Evolutionary conservation across 1,139 yeast species (phyloP).

Genomic region (Hyphopichia burtonii): DNA sequence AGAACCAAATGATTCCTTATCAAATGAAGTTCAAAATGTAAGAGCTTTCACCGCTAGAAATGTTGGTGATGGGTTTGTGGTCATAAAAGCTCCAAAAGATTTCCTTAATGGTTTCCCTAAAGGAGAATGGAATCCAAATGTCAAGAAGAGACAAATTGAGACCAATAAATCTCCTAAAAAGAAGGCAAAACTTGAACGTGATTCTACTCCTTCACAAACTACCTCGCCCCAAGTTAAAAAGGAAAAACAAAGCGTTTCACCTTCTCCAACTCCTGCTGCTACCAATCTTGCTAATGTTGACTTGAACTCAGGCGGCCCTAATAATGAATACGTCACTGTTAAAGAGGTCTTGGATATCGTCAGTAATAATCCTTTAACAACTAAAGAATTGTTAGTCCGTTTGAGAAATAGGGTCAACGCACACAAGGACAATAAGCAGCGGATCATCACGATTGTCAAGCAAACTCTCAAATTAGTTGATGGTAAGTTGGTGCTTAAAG

Average conservation of each 20-base stretch:
- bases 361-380: constrained; percentile 59
- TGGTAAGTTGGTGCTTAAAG: constrained; percentile 63
- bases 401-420: constrained; percentile 64
- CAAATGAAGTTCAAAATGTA: constrained; percentile 13
- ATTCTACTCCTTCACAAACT: constrained; percentile 13
- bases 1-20: constrained; percentile 37
- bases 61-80: constrained; percentile 64
- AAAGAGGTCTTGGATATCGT: constrained; percentile 70
- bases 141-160: constrained; percentile 40
- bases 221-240: constrained; percentile 8
- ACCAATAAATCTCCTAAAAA: constrained; percentile 33
- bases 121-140: constrained; percentile 83
- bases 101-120: constrained; percentile 67
- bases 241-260: constrained; percentile 12
- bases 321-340: constrained; percentile 55
- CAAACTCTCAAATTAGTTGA: constrained; percentile 67
- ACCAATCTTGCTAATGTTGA: constrained; percentile 15
- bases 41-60: constrained; percentile 47
- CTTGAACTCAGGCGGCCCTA: constrained; percentile 40
- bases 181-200: constrained; percentile 35
- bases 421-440: constrained; percentile 67
- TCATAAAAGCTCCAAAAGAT: constrained; percentile 61
- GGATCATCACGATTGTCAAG: constrained; percentile 67
- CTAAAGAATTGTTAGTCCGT: constrained; percentile 61
- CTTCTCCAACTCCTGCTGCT: constrained; percentile 11